Conservation (phyloP, 371 early-diverging fungal genomes). For the Rhizopus microsporus region DNA sequence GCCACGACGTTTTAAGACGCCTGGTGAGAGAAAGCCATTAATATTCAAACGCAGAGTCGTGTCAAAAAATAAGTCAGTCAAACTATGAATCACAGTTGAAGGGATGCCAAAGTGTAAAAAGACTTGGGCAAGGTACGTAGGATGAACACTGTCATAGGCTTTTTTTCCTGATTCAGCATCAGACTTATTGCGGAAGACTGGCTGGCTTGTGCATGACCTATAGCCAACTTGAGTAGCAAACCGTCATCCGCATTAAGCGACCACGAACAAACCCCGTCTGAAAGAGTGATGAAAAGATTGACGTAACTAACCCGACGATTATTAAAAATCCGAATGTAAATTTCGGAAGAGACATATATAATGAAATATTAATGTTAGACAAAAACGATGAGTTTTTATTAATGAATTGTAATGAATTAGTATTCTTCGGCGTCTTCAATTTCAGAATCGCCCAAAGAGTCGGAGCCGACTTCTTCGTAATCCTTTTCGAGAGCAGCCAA, state of each 20-base stretch:
- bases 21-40: conserved; percentile 5
- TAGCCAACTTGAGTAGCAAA: too few species aligned
- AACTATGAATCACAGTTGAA: background rate
- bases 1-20: conserved; percentile 1
- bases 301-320: too few species aligned
- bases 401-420: conserved; percentile 8
- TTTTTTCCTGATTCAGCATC: conserved; percentile 17
- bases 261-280: too few species aligned
- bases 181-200: conserved; percentile 3
- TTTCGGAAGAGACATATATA: too few species aligned
- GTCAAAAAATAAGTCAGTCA: conserved; percentile 21
- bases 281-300: background rate
- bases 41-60: conserved; percentile 17
- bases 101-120: conserved; percentile 12
- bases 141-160: conserved; percentile 24
- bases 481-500: conserved; percentile 99
- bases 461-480: conserved; percentile 96
- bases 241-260: too few species aligned
- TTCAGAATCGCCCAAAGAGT: conserved; percentile 61
- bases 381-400: too few species aligned
- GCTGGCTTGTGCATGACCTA: background rate
- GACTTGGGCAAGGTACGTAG: conserved; percentile 7
- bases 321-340: too few species aligned
- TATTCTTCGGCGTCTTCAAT: conserved; percentile 62
- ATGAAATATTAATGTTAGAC: too few species aligned